phyloP scores from a whole-genome alignment of 2,329 filamentous ascomycete genomes.

The Didymella segeticola region DNA sequence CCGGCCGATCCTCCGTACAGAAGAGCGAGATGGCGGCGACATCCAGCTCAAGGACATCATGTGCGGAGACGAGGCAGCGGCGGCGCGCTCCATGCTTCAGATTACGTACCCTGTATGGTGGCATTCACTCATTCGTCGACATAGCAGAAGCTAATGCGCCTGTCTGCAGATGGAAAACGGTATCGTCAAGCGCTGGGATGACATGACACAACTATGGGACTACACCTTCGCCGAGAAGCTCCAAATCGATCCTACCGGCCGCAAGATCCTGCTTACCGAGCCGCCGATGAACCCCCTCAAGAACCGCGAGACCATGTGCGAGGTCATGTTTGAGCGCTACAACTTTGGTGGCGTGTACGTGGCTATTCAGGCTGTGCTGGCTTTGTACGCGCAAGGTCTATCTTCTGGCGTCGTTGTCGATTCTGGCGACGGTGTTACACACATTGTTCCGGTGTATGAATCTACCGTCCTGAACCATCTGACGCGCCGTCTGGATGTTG shows the following conservation, averaged over 20 bases:
- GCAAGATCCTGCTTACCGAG: slow-evolving; percentile 97
- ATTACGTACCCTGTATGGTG: slow-evolving; percentile 85
- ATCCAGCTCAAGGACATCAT: slow-evolving; percentile 95
- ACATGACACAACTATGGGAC: slow-evolving; percentile 99
- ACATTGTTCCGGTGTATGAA: slow-evolving; percentile 98
- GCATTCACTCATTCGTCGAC: slow-evolving; percentile 18
- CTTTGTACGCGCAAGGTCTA: slow-evolving; percentile 92
- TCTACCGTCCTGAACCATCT: slow-evolving; percentile 97
- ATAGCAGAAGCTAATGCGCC: slow-evolving; percentile 36
- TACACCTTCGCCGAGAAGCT: slow-evolving; percentile 99
- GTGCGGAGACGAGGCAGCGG: slow-evolving; percentile 98
- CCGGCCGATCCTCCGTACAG: slow-evolving; percentile 93
- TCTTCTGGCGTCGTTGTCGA: slow-evolving; percentile 93
- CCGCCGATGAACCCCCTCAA: slow-evolving; percentile 96
- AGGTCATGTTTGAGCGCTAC: slow-evolving; percentile 99
- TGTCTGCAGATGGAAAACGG: slow-evolving; percentile 89
- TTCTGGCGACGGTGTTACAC: slow-evolving; percentile 96
- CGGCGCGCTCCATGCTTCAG: slow-evolving; percentile 95
- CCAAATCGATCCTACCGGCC: slow-evolving; percentile 84
- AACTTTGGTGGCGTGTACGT: slow-evolving; percentile 97
- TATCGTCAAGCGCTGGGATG: slow-evolving; percentile 99
- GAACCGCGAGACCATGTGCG: slow-evolving; percentile 97
- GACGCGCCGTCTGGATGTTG: slow-evolving; percentile 90
- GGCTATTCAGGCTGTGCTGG: slow-evolving; percentile 94
- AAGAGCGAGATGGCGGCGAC: slow-evolving; percentile 78